These are phyloP conservation scores for Diaporthe humulicola DNA, from an alignment of 2,329 filamentous ascomycete genomes.

Conservation along the genomic window DNA sequence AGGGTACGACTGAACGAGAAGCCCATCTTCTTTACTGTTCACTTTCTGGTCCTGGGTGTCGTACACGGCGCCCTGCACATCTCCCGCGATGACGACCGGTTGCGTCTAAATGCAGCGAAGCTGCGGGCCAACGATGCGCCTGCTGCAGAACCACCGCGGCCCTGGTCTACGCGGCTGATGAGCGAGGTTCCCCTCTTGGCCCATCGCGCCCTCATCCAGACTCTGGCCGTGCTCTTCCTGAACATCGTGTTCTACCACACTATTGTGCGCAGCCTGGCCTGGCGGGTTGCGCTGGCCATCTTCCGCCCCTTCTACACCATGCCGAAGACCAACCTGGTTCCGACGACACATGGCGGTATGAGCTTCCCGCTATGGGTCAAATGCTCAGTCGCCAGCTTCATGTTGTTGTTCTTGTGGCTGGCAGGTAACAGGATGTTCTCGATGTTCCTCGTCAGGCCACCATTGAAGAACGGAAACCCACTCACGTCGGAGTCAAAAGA, in stretches of 20 bases:
- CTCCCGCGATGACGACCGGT: constrained; percentile 78
- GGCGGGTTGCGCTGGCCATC: constrained; percentile 78
- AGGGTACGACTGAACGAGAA: constrained; percentile 86
- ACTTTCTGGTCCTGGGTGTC: constrained; percentile 77
- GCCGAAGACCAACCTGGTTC: constrained; percentile 77
- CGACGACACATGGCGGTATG: constrained; percentile 57
- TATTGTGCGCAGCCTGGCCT: constrained; percentile 70
- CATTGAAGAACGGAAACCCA: constrained; percentile 86
- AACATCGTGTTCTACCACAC: constrained; percentile 66
- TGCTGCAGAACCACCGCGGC: constrained; percentile 43
- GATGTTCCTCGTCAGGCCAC: constrained; percentile 83
- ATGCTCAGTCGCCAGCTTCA: constrained; percentile 71
- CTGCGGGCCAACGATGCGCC: constrained; percentile 41
- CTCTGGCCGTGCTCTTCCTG: constrained; percentile 64
- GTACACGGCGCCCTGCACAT: constrained; percentile 80
- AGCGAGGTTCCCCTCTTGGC: constrained; percentile 56
- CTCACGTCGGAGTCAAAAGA: constrained; percentile 89
- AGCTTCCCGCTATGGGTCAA: constrained; percentile 49
- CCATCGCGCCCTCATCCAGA: constrained; percentile 54
- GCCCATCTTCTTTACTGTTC: constrained; percentile 82
- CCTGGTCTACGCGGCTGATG: constrained; percentile 52
- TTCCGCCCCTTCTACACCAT: constrained; percentile 82
- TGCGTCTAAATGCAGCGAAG: constrained; percentile 62
- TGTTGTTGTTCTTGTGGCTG: constrained; percentile 82
- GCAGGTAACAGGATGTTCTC: constrained; percentile 83